Percentiles rank a stretch among this genome's conserved stretches.
These are phyloP conservation scores for Rasamsonia emersonii DNA, from an alignment of 2,329 filamentous ascomycete genomes.

Conservation along the genomic window DNA sequence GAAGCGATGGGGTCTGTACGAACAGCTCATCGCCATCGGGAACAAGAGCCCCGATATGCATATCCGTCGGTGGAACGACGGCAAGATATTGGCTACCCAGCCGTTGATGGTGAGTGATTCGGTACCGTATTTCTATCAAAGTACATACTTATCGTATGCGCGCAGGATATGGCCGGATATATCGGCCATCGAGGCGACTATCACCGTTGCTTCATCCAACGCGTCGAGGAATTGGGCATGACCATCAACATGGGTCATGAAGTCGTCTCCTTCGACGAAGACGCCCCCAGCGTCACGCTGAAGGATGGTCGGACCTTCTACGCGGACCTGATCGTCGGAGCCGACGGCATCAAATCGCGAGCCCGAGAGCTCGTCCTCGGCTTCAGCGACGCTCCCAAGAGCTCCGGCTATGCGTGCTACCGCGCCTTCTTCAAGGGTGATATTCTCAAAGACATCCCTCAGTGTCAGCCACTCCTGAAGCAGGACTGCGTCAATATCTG, in stretches of 20 bases:
- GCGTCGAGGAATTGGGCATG: slow-evolving; percentile 5
- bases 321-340: slow-evolving; percentile 14
- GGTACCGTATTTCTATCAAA: not conserved
- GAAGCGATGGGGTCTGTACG: slow-evolving; percentile 7
- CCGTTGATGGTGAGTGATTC: slow-evolving; percentile 6
- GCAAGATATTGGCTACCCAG: slow-evolving; percentile 7
- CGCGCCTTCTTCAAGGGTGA: slow-evolving; percentile 8
- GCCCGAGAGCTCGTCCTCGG: slow-evolving; percentile 11
- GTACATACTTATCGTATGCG: not conserved
- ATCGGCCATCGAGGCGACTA: slow-evolving; percentile 9
- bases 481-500: slow-evolving; percentile 42
- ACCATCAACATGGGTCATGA: slow-evolving; percentile 8
- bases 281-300: slow-evolving; percentile 13
- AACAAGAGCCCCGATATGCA: slow-evolving; percentile 8
- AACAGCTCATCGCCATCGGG: slow-evolving; percentile 6
- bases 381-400: slow-evolving; percentile 5
- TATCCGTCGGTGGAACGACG: slow-evolving; percentile 7
- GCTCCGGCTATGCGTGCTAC: slow-evolving; percentile 7
- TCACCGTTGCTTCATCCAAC: slow-evolving; percentile 6
- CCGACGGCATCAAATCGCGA: slow-evolving; percentile 16
- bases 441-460: slow-evolving; percentile 5
- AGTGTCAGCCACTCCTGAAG: slow-evolving; percentile 37
- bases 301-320: slow-evolving; percentile 6
- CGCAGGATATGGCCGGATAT: slow-evolving; percentile 5
- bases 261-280: slow-evolving; percentile 6